Evolutionary conservation across 2,329 filamentous ascomycete genomes (phyloP), one percentile per base, ranked within the genome.

Genomic region (Trichoderma atrobrunneum): DNA sequence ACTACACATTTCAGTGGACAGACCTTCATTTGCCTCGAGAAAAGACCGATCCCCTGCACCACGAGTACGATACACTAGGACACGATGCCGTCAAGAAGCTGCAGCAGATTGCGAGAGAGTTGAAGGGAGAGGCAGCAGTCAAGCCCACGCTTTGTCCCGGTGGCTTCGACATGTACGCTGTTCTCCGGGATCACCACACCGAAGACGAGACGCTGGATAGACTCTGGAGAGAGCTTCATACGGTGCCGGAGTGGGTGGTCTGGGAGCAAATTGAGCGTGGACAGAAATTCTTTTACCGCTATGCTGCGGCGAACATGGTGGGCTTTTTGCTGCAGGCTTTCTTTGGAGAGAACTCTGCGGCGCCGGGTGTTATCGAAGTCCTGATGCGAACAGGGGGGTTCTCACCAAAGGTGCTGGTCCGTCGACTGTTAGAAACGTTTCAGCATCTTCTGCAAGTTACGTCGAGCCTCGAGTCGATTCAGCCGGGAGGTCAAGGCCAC

Each of bases 341-440:
- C 18, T 70, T 83, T 2, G 82, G 80, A 1, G 80, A 81, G 61
- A 79, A 79, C 60, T 76, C 78, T 76, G 82, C 88, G 84, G 88
- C 67, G 81, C 87, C 66, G 82, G 85, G 90, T 24, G 87, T 91
- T 0, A 89, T 90, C 0, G 90, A 92, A 77, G 90, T 89, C 0
- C 80, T 92, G 3, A 85, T 88, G 3, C 82, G 90, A n/a, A 92
- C 90, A 1, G 90, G 90, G 12, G 90, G 90, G 0, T 92, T 92
- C 77, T 87, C 87, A 2, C 87, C 87, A 0, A 87, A 88, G 72
- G 87, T 90, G 0, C 86, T 89, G 3, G 82, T 87, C 56, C 84
- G 86, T 34, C 82, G 90, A 63, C 80, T 92, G 4, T 87, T 91
- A 66, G 80, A 82, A 65, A 83, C 81, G 1, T 80, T 80, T 43